These are phyloP conservation scores for Botryotinia convoluta DNA, from an alignment of 2,329 filamentous ascomycete species.

Conservation along the genomic window DNA sequence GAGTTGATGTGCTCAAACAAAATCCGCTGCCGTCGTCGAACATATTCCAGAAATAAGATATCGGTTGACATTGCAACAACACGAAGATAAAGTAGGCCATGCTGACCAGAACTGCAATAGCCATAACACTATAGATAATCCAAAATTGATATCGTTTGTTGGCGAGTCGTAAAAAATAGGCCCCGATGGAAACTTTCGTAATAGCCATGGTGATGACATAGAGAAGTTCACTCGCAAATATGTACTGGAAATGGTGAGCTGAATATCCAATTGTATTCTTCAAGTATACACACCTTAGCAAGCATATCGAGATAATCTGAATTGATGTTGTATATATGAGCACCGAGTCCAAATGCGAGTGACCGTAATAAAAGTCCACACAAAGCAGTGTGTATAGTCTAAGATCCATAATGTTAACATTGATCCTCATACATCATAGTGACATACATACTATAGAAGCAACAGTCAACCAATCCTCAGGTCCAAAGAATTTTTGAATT, in stretches of 20 bases:
- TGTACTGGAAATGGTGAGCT: slow-evolving; percentile 19
- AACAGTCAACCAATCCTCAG: slow-evolving; percentile 37
- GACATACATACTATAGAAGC: slow-evolving; percentile 30
- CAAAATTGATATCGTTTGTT: slow-evolving; percentile 31
- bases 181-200: slow-evolving; percentile 35
- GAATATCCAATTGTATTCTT: neutral
- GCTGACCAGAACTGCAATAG: slow-evolving; percentile 30
- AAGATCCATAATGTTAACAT: neutral
- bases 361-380: slow-evolving; percentile 30
- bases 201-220: slow-evolving; percentile 35
- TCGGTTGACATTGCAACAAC: slow-evolving; percentile 35
- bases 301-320: slow-evolving; percentile 24
- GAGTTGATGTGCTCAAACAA: slow-evolving; percentile 35
- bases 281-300: slow-evolving; percentile 28
- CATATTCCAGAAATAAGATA: slow-evolving; percentile 41
- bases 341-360: slow-evolving; percentile 33
- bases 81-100: slow-evolving; percentile 36
- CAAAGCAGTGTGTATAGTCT: slow-evolving; percentile 34
- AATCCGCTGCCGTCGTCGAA: slow-evolving; percentile 35
- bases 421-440: neutral
- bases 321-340: slow-evolving; percentile 34
- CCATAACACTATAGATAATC: slow-evolving; percentile 30
- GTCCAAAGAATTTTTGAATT: slow-evolving; percentile 35
- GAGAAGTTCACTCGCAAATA: slow-evolving; percentile 36
- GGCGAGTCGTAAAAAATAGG: slow-evolving; percentile 35